Evolutionary conservation across 176 grass and related monocot species (phyloP), one percentile per base, ranked within the genome.

Genomic region (Secale cereale): DNA sequence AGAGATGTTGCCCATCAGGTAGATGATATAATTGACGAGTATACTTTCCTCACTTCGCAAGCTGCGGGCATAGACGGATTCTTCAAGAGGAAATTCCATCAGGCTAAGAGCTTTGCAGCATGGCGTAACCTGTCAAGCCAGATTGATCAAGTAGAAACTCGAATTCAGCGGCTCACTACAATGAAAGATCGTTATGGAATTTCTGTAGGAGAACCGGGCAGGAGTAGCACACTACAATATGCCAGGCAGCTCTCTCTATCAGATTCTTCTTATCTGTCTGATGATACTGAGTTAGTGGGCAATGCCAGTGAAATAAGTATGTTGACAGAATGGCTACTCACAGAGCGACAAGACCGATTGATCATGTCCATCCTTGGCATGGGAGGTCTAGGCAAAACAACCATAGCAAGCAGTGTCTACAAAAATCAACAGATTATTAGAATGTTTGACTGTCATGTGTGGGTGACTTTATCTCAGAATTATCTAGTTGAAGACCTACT

Each of bases 361-460:
- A 14, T 85, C 37, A 85, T 94, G 10, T 72, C 89, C 11, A 87
- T 89, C 17, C 66, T 66, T 10, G 89, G 92, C 8, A 94, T 94
- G 89, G 92, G 89, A 20, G 87, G 89, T 20, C 4, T 91, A 68
- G 92, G 92, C 2, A 94, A 94, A 85, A 94, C 89, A 26, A 76
- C 84, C 4, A 68, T 89, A 20, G 77, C 87, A 22, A 89, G 62
- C 71, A 74, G 78, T 13, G 3, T 89, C 27, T 89, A 78, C 72
- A 89, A 61, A 36, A 82, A 92, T 33, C 19, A 70, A 36, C 22
- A 19, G 68, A 64, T 87, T 46, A 83, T 27, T n/a, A 68, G 64
- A 10, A 5, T 4, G 16, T 94, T 92, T 57, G 61, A 77, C 19
- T 83, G 87, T 5, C 16, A 43, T 27, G 81, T 81, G n/a, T 92